These are phyloP conservation scores for Lolium perenne DNA, from an alignment of 176 grass and related monocot species.

Conservation along the genomic window DNA sequence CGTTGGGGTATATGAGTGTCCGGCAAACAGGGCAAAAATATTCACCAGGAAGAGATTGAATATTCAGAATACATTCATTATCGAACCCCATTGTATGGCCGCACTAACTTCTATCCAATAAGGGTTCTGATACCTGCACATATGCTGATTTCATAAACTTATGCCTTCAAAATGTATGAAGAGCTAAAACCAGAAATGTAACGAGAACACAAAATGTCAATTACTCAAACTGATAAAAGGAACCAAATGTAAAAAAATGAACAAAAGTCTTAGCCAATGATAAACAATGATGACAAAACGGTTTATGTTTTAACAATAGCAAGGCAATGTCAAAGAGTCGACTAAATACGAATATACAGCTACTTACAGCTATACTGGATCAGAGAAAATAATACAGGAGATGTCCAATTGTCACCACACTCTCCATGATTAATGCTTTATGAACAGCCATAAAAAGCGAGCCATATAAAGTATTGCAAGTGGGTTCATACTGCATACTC, in stretches of 20 bases:
- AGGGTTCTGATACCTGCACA: conserved; percentile 49
- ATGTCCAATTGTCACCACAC: neutral
- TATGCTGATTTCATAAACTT: conserved; percentile 13
- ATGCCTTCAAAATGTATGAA: neutral
- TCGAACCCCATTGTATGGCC: conserved; percentile 79
- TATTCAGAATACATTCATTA: conserved; percentile 91
- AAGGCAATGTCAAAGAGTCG: conserved; percentile 1
- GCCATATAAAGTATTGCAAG: neutral
- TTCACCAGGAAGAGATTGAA: conserved; percentile 95
- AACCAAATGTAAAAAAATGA: conserved; percentile 3
- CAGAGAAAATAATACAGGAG: neutral
- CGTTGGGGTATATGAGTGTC: conserved; percentile 84
- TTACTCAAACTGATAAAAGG: neutral
- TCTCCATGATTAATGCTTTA: neutral
- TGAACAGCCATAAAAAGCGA: conserved; percentile 2
- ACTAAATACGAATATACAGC: neutral
- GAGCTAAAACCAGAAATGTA: conserved; percentile 27
- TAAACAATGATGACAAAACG: neutral
- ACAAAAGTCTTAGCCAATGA: conserved; percentile 1
- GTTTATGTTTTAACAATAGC: neutral
- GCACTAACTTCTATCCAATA: neutral
- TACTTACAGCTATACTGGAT: conserved; percentile 27
- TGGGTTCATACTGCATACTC: neutral
- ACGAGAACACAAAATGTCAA: neutral
- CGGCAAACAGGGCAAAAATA: conserved; percentile 99